Evolutionary conservation across 2,329 filamentous ascomycete species (phyloP).

Genomic region (Pseudogymnoascus sp.): DNA sequence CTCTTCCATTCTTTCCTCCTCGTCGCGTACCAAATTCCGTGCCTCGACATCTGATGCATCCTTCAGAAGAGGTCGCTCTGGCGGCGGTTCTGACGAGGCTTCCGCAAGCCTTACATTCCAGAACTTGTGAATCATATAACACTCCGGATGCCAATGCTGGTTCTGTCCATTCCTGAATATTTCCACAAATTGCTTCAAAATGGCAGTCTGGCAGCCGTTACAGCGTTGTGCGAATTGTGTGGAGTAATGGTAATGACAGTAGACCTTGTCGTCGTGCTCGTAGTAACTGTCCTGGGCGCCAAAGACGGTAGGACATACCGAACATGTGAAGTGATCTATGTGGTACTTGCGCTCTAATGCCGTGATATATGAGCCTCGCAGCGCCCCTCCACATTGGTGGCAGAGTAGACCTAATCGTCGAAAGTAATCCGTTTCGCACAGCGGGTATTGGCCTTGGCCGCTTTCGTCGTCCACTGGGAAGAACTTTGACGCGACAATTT

Average conservation of each 20-base stretch:
- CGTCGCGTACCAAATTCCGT: conserved; percentile 67
- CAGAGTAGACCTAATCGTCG: conserved; percentile 83
- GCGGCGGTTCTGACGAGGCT: conserved; percentile 32
- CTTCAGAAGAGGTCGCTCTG: conserved; percentile 28
- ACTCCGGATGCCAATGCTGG: conserved; percentile 98
- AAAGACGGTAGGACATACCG: conserved; percentile 93
- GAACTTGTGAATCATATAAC: conserved; percentile 99
- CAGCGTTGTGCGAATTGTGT: conserved; percentile 94
- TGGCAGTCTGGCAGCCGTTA: conserved; percentile 93
- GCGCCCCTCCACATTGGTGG: conserved; percentile 81
- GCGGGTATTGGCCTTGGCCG: conserved; percentile 77
- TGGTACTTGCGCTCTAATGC: conserved; percentile 97
- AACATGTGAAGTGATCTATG: conserved; percentile 98
- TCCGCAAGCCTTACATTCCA: conserved; percentile 81
- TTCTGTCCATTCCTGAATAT: conserved; percentile 97
- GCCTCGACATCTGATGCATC: conserved; percentile 56
- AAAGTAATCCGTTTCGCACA: conserved; percentile 98
- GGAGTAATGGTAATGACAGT: conserved; percentile 98
- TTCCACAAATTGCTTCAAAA: conserved; percentile 97
- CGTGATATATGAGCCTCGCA: conserved; percentile 96
- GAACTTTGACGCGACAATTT: conserved; percentile 97
- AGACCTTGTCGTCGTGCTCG: conserved; percentile 92
- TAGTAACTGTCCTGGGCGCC: conserved; percentile 98
- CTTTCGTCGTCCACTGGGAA: conserved; percentile 92
- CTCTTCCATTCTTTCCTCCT: conserved; percentile 92